Evolutionary conservation across 2,329 filamentous ascomycete species (phyloP).

Genomic region (Nothopassalora personata): DNA sequence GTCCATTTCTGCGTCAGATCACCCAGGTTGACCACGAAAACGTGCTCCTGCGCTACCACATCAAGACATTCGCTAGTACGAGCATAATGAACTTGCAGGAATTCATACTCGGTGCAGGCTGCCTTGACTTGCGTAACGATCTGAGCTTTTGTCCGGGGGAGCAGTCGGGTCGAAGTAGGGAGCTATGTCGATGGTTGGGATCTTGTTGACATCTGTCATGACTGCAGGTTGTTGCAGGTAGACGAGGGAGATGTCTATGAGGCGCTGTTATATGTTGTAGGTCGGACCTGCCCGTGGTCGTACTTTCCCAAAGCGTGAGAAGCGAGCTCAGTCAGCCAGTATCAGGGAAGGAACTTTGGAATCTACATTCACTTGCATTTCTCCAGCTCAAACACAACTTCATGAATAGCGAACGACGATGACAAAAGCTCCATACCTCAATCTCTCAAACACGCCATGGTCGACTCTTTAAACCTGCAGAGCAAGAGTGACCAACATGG

Average conservation of each 20-base stretch:
- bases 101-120: constrained; percentile 39
- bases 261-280: neutral
- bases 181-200: constrained; percentile 41
- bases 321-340: neutral
- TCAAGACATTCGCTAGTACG: too few species aligned
- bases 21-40: constrained; percentile 47
- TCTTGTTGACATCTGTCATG: constrained; percentile 4
- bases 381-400: neutral
- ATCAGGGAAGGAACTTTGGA: neutral
- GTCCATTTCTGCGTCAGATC: constrained; percentile 48
- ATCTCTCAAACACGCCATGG: neutral
- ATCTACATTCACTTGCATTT: neutral
- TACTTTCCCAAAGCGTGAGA: neutral
- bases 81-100: constrained; percentile 40
- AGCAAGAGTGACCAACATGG: constrained; percentile 1
- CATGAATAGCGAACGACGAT: neutral
- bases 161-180: constrained; percentile 30
- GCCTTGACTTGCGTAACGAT: constrained; percentile 39
- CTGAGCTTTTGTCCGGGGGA: constrained; percentile 33
- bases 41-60: constrained; percentile 40
- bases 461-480: neutral
- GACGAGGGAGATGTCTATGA: neutral
- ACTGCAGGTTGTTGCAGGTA: neutral
- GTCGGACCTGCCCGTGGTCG: neutral
- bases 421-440: neutral